These are phyloP conservation scores for Akanthomyces uredinophilus DNA, from an alignment of 2,329 filamentous ascomycete genomes.

Conservation along the genomic window DNA sequence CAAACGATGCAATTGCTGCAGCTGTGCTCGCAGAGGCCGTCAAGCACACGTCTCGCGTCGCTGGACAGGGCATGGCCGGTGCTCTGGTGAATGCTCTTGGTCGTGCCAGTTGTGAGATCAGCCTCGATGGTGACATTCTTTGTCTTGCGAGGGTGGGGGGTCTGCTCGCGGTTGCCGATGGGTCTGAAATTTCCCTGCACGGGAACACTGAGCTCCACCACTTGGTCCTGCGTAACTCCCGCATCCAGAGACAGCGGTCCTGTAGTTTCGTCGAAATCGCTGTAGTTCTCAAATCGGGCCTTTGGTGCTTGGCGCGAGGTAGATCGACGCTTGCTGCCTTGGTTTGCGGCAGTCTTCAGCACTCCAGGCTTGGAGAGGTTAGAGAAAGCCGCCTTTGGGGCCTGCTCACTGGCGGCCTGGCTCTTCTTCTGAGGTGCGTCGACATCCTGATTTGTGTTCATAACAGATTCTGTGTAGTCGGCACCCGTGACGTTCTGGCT, in stretches of 20 bases:
- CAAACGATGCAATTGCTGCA: slow-evolving; percentile 55
- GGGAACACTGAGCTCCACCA: slow-evolving; percentile 28
- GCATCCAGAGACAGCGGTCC: slow-evolving; percentile 30
- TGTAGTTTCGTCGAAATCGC: slow-evolving; percentile 32
- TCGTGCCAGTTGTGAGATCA: slow-evolving; percentile 13
- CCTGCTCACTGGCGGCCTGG: slow-evolving; percentile 24
- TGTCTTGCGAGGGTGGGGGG: slow-evolving; percentile 19
- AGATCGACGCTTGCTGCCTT: slow-evolving; percentile 37
- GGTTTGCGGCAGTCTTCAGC: slow-evolving; percentile 31
- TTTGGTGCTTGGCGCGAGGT: slow-evolving; percentile 21
- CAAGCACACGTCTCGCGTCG: slow-evolving; percentile 48
- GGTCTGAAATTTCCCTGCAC: slow-evolving; percentile 20
- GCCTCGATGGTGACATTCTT: slow-evolving; percentile 7
- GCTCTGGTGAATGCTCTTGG: slow-evolving; percentile 19
- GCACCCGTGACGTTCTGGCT: slow-evolving; percentile 20
- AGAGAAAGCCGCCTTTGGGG: slow-evolving; percentile 38
- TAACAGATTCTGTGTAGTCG: slow-evolving; percentile 26
- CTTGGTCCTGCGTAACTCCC: slow-evolving; percentile 28
- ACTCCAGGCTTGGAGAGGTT: slow-evolving; percentile 32
- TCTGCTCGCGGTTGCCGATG: slow-evolving; percentile 18
- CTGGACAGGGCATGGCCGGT: slow-evolving; percentile 44
- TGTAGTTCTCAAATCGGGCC: slow-evolving; percentile 24
- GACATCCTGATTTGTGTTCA: slow-evolving; percentile 25
- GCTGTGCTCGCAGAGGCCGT: slow-evolving; percentile 49
- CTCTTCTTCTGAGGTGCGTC: slow-evolving; percentile 22